Evolutionary conservation across 257 asterid species (phyloP).

Genomic region (Galeopsis tetrahit): DNA sequence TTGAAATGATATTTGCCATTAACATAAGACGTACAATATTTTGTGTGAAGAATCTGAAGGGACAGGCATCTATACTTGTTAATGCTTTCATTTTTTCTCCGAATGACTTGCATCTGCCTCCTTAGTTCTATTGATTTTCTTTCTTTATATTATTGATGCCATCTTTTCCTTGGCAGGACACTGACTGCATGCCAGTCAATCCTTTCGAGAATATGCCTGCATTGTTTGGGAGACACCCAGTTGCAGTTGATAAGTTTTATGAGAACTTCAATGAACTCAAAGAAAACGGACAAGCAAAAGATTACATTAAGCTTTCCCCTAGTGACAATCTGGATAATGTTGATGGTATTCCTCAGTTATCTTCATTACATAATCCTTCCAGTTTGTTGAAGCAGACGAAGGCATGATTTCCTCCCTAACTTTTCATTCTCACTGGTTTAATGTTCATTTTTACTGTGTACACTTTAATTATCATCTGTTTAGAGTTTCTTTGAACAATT

Average conservation of each 20-base stretch:
- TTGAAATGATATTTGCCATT: not conserved
- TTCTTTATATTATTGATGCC: conserved; percentile 16
- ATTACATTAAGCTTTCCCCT: conserved; percentile 46
- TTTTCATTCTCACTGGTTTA: conserved; percentile 25
- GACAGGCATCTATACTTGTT: conserved; percentile 21
- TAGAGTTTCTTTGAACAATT: not conserved
- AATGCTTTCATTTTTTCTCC: conserved; percentile 22
- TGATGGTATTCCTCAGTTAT: conserved; percentile 50
- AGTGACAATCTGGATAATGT: conserved; percentile 54
- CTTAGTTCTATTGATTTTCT: not conserved
- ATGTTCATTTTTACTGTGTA: conserved; percentile 17
- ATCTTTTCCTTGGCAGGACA: conserved; percentile 61
- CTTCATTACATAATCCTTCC: conserved; percentile 55
- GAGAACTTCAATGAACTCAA: conserved; percentile 49
- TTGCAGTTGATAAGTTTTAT: too few species aligned
- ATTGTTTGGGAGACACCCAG: too few species aligned
- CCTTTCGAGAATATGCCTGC: conserved; percentile 68
- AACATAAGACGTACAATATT: not conserved
- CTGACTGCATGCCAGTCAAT: conserved; percentile 91
- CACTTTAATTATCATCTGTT: not conserved
- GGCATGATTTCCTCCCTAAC: conserved; percentile 48
- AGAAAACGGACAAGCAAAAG: conserved; percentile 62
- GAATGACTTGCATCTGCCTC: conserved; percentile 20
- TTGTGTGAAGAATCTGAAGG: conserved; percentile 28
- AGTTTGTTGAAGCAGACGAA: conserved; percentile 57